phyloP scores from a whole-genome alignment of 805 yeast species.

The Lachancea quebecensis region DNA sequence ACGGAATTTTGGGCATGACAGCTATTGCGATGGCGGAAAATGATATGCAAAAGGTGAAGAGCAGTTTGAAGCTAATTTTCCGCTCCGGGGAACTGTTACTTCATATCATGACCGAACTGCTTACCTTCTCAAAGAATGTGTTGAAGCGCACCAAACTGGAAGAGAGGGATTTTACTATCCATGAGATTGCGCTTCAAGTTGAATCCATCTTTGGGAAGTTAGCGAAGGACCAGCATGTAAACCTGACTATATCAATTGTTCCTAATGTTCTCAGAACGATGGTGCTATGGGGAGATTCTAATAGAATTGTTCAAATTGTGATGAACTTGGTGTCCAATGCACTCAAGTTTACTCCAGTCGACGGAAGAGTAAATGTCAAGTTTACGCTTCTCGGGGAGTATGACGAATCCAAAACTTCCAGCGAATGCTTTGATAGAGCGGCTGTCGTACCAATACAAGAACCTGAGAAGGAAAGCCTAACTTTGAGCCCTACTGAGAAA shows the following conservation, averaged over 20 bases:
- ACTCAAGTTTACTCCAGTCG: constrained; percentile 84
- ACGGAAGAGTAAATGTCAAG: constrained; percentile 67
- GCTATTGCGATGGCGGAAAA: constrained; percentile 86
- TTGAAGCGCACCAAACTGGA: constrained; percentile 78
- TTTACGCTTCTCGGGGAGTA: constrained; percentile 65
- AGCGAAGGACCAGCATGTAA: constrained; percentile 71
- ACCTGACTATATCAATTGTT: constrained; percentile 50
- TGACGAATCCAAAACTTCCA: constrained; percentile 43
- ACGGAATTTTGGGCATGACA: constrained; percentile 95
- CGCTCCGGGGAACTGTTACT: constrained; percentile 85
- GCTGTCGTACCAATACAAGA: no score
- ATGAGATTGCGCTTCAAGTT: constrained; percentile 79
- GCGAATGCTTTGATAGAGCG: no score
- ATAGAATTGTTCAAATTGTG: constrained; percentile 82
- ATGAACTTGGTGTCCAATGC: constrained; percentile 91
- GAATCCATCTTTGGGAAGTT: constrained; percentile 77
- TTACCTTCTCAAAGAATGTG: constrained; percentile 87
- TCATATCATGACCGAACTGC: constrained; percentile 82
- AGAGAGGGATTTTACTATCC: constrained; percentile 67
- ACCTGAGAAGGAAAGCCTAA: no score
- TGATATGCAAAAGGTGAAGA: constrained; percentile 59
- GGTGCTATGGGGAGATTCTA: constrained; percentile 79
- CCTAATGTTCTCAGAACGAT: constrained; percentile 58
- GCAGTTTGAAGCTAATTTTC: constrained; percentile 73
- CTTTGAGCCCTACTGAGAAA: constrained; percentile 6